Evolutionary conservation across 148 eudicot genomes (phyloP), one percentile per base, ranked within the genome.

Genomic region (Persicaria maculosa): DNA sequence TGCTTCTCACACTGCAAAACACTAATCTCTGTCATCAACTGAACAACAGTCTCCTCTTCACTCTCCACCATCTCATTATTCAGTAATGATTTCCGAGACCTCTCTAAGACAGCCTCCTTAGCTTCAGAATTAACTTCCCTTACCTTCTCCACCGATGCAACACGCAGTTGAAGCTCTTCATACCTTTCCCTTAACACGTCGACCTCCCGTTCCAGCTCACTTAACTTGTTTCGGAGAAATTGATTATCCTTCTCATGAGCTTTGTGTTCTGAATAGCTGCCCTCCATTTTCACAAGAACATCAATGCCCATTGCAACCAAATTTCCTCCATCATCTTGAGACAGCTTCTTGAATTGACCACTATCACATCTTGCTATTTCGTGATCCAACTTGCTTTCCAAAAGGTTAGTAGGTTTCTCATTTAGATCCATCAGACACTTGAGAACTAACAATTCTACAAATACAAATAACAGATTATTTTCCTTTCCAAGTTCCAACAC

Each of bases 1-100:
- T 46, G 77, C 80, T 85, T 92, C 80, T 88, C 90, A 78, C 82
- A 86, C 54, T 83, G 82, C 87, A 85, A 81, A 74, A 81, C 89
- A 36, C 74, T 80, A 77, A 85, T 88, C 80, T 82, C 91, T 68
- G 78, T 76, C 87, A 85, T 84, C 86, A 88, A 78, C 50, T 85
- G 78, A 45, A 52, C 57, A 52, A 52, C 57, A 52, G 57, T 52
- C 57, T 52, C 57, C 57, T 52, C 57, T 52, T 52, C n/a, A 16
- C 11, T 9, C n/a, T 16, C n/a, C 11, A 9, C 57, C 57, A 2
- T 10, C 57, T 16, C 57, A 52, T 9, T 52, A 10, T 52, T 10
- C 40, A 31, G 1, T 31, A 31, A 31, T 31, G 40, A 31, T 31
- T n/a, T n/a, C n/a, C n/a, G n/a, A n/a, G n/a, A n/a, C n/a, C n/a